Conservation (phyloP, 768 basidiomycete genomes). For the Amanita muscaria region DNA sequence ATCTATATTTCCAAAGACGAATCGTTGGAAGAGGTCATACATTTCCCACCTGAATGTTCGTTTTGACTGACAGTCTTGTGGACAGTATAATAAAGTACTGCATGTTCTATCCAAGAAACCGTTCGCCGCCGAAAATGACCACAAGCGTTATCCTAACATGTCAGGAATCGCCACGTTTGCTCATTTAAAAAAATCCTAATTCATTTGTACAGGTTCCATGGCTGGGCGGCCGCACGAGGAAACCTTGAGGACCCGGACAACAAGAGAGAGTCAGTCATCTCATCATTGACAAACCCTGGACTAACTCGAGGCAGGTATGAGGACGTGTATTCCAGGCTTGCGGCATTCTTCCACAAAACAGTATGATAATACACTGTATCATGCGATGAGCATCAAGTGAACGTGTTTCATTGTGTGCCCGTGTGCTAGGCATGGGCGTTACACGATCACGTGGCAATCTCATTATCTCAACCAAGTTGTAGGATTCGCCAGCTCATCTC, state of each 20-base stretch:
- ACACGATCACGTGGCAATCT: no score
- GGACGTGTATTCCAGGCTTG: slow-evolving; percentile 45
- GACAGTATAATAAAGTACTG: slow-evolving; percentile 41
- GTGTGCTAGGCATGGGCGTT: no score
- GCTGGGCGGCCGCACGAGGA: slow-evolving; percentile 56
- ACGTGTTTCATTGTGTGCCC: no score
- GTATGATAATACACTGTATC: slow-evolving; percentile 10
- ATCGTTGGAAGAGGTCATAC: slow-evolving; percentile 41
- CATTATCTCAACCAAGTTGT: no score
- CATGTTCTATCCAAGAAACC: slow-evolving; percentile 40
- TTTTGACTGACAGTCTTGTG: not conserved
- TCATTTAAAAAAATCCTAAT: not conserved
- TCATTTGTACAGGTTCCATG: slow-evolving; percentile 38
- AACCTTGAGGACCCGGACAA: slow-evolving; percentile 49
- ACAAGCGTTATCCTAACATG: slow-evolving; percentile 42
- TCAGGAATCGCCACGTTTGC: slow-evolving; percentile 13
- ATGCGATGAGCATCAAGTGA: no score
- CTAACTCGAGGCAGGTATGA: slow-evolving; percentile 32
- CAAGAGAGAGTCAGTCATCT: slow-evolving; percentile 44
- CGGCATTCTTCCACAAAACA: slow-evolving; percentile 37
- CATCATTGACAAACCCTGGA: no score
- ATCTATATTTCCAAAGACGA: slow-evolving; percentile 55
- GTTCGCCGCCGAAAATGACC: slow-evolving; percentile 38
- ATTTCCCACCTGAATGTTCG: not conserved
- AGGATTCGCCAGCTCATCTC: no score